phyloP scores from a whole-genome alignment of 257 asterid species.

The Thymus quinquecostatus region DNA sequence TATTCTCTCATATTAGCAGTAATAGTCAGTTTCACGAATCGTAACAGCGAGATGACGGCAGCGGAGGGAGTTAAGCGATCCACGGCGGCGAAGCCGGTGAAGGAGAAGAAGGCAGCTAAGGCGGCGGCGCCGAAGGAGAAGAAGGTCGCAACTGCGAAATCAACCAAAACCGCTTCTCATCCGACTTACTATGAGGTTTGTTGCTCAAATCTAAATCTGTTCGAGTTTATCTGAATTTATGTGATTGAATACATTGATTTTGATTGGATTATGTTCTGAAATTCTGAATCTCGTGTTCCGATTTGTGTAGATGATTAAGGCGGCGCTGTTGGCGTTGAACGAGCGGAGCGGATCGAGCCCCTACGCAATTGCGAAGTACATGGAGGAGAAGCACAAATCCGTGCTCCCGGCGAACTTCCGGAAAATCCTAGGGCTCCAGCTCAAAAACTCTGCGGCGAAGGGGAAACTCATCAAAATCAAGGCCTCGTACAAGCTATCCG shows the following conservation, averaged over 20 bases:
- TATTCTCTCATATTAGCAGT: background rate
- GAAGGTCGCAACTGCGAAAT: conserved; percentile 46
- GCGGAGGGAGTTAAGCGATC: conserved; percentile 42
- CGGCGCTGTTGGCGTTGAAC: conserved; percentile 55
- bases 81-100: conserved; percentile 43
- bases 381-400: conserved; percentile 69
- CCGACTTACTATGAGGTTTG: conserved; percentile 73
- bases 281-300: no score
- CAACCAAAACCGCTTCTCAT: conserved; percentile 57
- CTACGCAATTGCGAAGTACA: conserved; percentile 66
- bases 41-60: conserved; percentile 38
- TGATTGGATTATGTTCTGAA: background rate
- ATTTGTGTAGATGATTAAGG: conserved; percentile 68
- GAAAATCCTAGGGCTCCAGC: conserved; percentile 61
- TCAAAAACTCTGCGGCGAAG: conserved; percentile 62
- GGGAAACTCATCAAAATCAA: conserved; percentile 69
- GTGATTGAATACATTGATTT: background rate
- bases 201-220: background rate
- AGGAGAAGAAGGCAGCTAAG: conserved; percentile 53
- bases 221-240: no score
- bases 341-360: conserved; percentile 78
- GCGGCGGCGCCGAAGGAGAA: conserved; percentile 56
- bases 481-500: conserved; percentile 71
- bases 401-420: conserved; percentile 69
- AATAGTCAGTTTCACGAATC: no score